A percentile compares a stretch with the other conserved stretches of the same genome.
These are phyloP conservation scores for Xylariales sp. DNA, from an alignment of 2,329 filamentous ascomycete genomes.

Conservation along the genomic window DNA sequence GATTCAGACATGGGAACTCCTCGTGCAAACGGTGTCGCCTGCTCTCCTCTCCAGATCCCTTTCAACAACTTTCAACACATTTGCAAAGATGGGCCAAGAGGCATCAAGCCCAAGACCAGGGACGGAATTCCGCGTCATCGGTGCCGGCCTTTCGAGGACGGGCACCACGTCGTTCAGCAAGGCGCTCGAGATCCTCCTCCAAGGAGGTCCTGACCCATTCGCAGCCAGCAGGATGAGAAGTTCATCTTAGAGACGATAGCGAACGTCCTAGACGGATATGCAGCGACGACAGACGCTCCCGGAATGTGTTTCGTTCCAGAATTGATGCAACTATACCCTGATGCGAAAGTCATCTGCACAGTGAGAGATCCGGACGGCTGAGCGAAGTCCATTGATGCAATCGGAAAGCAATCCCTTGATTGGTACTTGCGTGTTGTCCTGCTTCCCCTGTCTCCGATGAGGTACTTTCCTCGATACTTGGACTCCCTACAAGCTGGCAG, in stretches of 20 bases:
- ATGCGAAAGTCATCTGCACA: constrained; percentile 26
- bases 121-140: constrained; percentile 19
- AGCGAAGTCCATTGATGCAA: constrained; percentile 19
- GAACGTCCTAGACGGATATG: constrained; percentile 21
- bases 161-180: constrained; percentile 21
- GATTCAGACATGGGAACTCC: no score
- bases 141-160: constrained; percentile 19
- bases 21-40: no score
- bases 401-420: constrained; percentile 14
- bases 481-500: constrained; percentile 14
- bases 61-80: no score
- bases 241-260: constrained; percentile 9
- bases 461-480: constrained; percentile 15
- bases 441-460: constrained; percentile 11
- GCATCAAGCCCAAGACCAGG: constrained; percentile 18
- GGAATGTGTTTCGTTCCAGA: constrained; percentile 22
- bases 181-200: constrained; percentile 20
- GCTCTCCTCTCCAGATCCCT: no score
- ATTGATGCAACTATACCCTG: constrained; percentile 22
- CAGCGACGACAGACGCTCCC: constrained; percentile 22
- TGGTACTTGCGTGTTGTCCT: constrained; percentile 18
- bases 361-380: constrained; percentile 22
- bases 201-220: no score
- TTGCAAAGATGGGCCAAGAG: constrained; percentile 23
- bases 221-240: no score